phyloP scores from a whole-genome alignment of 2,329 filamentous ascomycete species.

The Lasiodiplodia sp. region DNA sequence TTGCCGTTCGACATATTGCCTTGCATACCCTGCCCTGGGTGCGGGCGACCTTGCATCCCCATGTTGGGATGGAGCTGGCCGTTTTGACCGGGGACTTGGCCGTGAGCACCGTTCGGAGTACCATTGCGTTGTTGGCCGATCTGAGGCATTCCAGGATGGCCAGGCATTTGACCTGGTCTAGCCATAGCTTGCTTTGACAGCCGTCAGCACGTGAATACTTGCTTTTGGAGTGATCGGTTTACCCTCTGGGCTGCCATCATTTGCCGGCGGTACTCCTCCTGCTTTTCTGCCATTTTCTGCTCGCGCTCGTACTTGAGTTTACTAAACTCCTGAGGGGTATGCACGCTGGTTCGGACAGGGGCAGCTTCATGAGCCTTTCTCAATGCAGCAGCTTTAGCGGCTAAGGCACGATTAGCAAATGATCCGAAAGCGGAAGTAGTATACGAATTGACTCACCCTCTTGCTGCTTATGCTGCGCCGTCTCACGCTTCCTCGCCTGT shows the following conservation, averaged over 20 bases:
- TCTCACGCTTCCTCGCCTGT: constrained; percentile 91
- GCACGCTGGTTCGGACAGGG: constrained; percentile 64
- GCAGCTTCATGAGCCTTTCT: constrained; percentile 79
- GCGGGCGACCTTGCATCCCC: constrained; percentile 45
- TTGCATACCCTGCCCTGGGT: constrained; percentile 52
- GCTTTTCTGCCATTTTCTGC: constrained; percentile 66
- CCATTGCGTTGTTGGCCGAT: constrained; percentile 50
- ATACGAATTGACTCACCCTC: constrained; percentile 60
- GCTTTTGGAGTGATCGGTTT: constrained; percentile 33
- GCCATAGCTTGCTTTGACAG: constrained; percentile 36
- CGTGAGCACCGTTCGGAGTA: constrained; percentile 45
- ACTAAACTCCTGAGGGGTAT: constrained; percentile 91
- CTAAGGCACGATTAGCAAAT: constrained; percentile 34
- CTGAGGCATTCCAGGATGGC: constrained; percentile 39
- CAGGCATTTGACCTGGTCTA: constrained; percentile 40
- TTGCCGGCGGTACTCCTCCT: constrained; percentile 69
- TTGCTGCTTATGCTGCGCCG: constrained; percentile 83
- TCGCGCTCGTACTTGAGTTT: constrained; percentile 88
- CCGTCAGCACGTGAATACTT: constrained; percentile 5
- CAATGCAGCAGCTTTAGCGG: constrained; percentile 72
- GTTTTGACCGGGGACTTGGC: constrained; percentile 41
- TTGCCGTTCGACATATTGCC: constrained; percentile 56
- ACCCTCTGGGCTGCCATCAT: constrained; percentile 63
- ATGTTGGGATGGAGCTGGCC: constrained; percentile 35
- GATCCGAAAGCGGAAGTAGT: not conserved